Base-by-base conservation (phyloP, 2,329 filamentous ascomycete species). In the Canariomyces notabilis region DNA sequence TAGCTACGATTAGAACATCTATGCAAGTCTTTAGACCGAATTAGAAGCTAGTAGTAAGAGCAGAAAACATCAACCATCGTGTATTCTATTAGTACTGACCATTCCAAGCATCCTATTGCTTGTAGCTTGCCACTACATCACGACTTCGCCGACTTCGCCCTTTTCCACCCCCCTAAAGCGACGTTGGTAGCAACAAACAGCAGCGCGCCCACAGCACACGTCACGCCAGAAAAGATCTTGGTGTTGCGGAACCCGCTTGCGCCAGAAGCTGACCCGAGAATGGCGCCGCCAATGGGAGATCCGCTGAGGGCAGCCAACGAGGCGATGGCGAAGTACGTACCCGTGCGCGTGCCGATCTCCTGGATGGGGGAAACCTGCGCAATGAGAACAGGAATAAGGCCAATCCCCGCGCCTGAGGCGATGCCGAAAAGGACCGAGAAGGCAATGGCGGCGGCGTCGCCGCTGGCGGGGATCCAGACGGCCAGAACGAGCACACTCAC, bases 331-430 rank as follows among this genome's bases (percentile, higher is more conserved):
- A 11, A 29, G 8, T 12, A 29, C 8, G 26, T 29, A 11, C 26
- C 26, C 8, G 26, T 29, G 8, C 79, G 67, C 0, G 75, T 66
- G 0, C 79, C 80, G 2, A 82, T 73, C 50, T 79, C 69, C 1
- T 69, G 63, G 22, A 79, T 65, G 32, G 77, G 72, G 0, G 74
- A 76, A 39, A 83, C 77, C 41, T 81, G 74, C 0, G 63, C 64
- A 2, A 65, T 51, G 9, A 66, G 56, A 0, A 61, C 61, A 0
- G 65, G 61, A 0, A 57, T 53, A 0, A 69, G 55, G 0, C 60
- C 56, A 2, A 67, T 58, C 15, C 60, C 63, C 0, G 63, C 62
- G 2, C 67, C 66, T 0, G 67, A 68, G 1, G 57, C 53, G n/a
- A 69, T 59, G 0, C 67, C 67, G 42, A 64, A 69, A 0, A 67